These are phyloP conservation scores for Tetragonia tetragonoides DNA, from an alignment of 148 eudicot species.

Conservation along the genomic window DNA sequence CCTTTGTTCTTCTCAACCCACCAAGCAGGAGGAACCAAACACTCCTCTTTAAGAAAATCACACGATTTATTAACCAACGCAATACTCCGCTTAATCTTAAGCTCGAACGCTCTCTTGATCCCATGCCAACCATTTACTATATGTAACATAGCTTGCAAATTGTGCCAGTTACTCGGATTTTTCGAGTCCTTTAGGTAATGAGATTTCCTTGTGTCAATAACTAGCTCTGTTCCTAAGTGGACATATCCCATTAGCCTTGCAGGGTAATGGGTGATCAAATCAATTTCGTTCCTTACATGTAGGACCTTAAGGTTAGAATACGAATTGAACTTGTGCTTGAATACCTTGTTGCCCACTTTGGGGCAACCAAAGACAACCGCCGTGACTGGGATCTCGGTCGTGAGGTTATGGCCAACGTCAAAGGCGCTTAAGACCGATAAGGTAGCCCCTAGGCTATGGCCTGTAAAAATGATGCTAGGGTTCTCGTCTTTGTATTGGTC, in stretches of 20 bases:
- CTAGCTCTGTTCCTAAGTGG: constrained; percentile 46
- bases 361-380: constrained; percentile 77
- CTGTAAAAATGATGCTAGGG: constrained; percentile 44
- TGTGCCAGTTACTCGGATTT: constrained; percentile 78
- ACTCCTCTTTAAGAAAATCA: constrained; percentile 66
- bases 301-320: constrained; percentile 53
- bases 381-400: constrained; percentile 48
- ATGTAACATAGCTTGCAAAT: constrained; percentile 62
- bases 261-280: constrained; percentile 68
- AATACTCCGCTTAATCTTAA: constrained; percentile 55
- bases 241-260: constrained; percentile 53
- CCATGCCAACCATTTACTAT: constrained; percentile 81
- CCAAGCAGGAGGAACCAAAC: constrained; percentile 75
- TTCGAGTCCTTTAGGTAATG: constrained; percentile 55
- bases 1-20: constrained; percentile 92
- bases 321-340: constrained; percentile 44
- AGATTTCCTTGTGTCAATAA: constrained; percentile 66
- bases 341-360: constrained; percentile 64
- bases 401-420: constrained; percentile 66
- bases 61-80: constrained; percentile 78
- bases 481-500: constrained; percentile 42
- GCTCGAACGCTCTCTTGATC: constrained; percentile 42
- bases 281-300: constrained; percentile 63
- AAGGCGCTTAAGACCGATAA: constrained; percentile 64
- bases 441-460: constrained; percentile 66